phyloP scores from a whole-genome alignment of 495 filamentous ascomycete species.

The Penicillium argentinense region DNA sequence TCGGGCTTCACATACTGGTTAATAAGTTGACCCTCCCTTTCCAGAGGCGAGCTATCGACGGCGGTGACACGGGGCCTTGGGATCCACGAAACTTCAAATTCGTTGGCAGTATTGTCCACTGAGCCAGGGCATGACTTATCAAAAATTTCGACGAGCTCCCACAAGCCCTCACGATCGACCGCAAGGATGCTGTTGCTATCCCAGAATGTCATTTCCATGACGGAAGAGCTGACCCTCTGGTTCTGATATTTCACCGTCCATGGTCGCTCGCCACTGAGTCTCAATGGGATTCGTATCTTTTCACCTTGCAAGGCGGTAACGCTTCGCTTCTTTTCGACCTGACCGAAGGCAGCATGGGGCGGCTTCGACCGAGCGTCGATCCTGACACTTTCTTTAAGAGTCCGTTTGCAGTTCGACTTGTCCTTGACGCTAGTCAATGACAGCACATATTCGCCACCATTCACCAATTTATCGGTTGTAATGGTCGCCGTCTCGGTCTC shows the following conservation, averaged over 20 bases:
- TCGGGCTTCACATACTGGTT: constrained; percentile 65
- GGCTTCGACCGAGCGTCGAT: constrained; percentile 84
- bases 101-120: constrained; percentile 67
- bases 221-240: constrained; percentile 41
- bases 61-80: constrained; percentile 71
- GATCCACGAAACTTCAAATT: constrained; percentile 82
- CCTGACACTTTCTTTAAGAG: constrained; percentile 75
- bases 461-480: constrained; percentile 65
- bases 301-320: constrained; percentile 75
- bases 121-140: constrained; percentile 79
- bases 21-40: constrained; percentile 24
- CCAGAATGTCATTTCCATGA: constrained; percentile 50
- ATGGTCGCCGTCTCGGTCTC: constrained; percentile 62
- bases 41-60: constrained; percentile 58
- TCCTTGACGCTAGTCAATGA: constrained; percentile 83
- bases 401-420: constrained; percentile 78
- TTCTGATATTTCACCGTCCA: constrained; percentile 80
- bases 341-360: constrained; percentile 79
- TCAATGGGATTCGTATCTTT: constrained; percentile 70
- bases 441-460: constrained; percentile 85
- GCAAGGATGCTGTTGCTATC: constrained; percentile 69
- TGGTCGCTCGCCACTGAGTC: constrained; percentile 77
- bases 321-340: constrained; percentile 71
- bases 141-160: constrained; percentile 71
- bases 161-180: constrained; percentile 67